Evolutionary conservation across 441 rosid genomes (phyloP).

Genomic region (Populus hybrid): DNA sequence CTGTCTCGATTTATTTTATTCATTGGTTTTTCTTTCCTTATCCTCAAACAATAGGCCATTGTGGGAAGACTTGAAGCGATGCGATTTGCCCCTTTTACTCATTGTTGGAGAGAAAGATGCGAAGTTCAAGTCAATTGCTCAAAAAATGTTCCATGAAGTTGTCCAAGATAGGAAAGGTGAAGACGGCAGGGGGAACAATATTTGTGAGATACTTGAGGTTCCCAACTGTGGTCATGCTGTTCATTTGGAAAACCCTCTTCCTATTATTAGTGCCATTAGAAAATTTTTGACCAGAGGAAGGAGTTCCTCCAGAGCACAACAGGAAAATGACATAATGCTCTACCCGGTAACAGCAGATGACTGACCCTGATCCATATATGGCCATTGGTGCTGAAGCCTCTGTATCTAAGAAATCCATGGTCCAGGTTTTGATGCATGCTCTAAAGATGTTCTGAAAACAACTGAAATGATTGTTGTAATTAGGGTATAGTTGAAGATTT

Average conservation of each 20-base stretch:
- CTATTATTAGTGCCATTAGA: slow-evolving; percentile 46
- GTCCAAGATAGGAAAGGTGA: slow-evolving; percentile 20
- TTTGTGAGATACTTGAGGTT: slow-evolving; percentile 48
- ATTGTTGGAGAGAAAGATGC: slow-evolving; percentile 65
- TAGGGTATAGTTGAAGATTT: not conserved
- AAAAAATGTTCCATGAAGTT: slow-evolving; percentile 40
- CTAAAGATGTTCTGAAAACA: not conserved
- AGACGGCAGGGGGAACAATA: slow-evolving; percentile 5
- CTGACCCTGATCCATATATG: not conserved
- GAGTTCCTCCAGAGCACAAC: not conserved
- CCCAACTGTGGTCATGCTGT: slow-evolving; percentile 76
- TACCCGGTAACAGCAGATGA: not conserved
- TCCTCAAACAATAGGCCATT: slow-evolving; percentile 45
- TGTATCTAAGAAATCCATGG: not conserved
- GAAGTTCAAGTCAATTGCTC: slow-evolving; percentile 68
- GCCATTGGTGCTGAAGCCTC: not conserved
- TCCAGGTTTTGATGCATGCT: not conserved
- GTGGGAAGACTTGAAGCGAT: slow-evolving; percentile 79
- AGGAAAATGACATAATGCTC: too few relatives aligned
- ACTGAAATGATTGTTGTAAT: not conserved
- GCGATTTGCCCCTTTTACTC: slow-evolving; percentile 49
- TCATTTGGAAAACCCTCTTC: slow-evolving; percentile 81
- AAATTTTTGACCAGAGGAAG: slow-evolving; percentile 41
- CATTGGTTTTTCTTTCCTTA: not conserved
- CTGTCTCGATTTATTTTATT: not conserved